These are phyloP conservation scores for Carex myosuroides DNA, from an alignment of 176 grass and related monocot species.

Conservation along the genomic window DNA sequence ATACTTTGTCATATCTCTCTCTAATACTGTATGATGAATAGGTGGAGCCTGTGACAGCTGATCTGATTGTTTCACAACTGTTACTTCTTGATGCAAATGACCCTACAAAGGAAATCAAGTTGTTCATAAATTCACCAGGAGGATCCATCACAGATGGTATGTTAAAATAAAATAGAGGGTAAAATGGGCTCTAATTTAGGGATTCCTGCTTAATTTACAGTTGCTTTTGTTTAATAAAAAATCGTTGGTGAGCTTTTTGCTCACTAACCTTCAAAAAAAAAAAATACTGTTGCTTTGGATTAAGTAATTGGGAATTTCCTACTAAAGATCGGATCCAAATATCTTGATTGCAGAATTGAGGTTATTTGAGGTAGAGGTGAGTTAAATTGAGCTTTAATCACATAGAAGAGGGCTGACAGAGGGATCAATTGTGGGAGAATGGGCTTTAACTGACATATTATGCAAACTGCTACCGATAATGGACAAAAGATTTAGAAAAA, in stretches of 20 bases:
- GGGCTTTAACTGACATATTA: background rate
- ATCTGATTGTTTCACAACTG: constrained; percentile 83
- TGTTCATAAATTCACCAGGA: constrained; percentile 97
- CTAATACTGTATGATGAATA: constrained; percentile 31
- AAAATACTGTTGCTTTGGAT: background rate
- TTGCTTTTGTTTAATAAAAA: background rate
- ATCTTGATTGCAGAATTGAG: background rate
- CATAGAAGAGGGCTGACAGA: background rate
- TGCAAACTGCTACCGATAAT: background rate
- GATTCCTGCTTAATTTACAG: background rate
- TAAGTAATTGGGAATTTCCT: background rate
- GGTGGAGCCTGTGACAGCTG: constrained; percentile 77
- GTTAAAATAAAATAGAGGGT: constrained; percentile 9
- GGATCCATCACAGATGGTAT: constrained; percentile 79
- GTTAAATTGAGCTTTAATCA: background rate
- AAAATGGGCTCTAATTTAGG: background rate
- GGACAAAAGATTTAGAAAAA: background rate
- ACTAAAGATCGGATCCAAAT: background rate
- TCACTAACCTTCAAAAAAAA: too few species aligned
- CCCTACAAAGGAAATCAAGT: constrained; percentile 76
- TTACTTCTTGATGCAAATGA: constrained; percentile 84
- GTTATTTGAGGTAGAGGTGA: background rate
- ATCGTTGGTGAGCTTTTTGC: too few species aligned
- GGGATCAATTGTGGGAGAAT: background rate
- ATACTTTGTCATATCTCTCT: background rate